phyloP scores from a whole-genome alignment of 2,329 filamentous ascomycete species.

The Cercospora nicotianae region DNA sequence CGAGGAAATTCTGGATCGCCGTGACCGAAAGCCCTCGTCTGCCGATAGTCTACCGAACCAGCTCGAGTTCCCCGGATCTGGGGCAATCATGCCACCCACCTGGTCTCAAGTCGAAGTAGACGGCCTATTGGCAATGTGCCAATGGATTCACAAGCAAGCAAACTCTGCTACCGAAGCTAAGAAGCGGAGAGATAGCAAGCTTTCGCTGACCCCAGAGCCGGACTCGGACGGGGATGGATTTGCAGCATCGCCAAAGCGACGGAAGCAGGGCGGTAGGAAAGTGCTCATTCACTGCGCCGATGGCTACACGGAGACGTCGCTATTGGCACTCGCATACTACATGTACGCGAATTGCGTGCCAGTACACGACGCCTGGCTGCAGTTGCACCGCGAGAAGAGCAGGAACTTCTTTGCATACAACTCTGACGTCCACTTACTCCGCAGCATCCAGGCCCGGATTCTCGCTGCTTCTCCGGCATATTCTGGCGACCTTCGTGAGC shows the following conservation, averaged over 20 bases:
- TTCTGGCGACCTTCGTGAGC: slow-evolving; percentile 50
- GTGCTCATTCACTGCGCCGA: slow-evolving; percentile 92
- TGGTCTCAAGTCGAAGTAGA: slow-evolving; percentile 83
- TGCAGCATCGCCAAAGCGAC: slow-evolving; percentile 44
- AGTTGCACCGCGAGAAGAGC: slow-evolving; percentile 73
- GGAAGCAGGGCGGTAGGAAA: slow-evolving; percentile 54
- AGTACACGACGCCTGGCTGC: slow-evolving; percentile 82
- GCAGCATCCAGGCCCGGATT: slow-evolving; percentile 71
- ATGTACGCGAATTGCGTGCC: slow-evolving; percentile 85
- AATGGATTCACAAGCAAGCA: slow-evolving; percentile 83
- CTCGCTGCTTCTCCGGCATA: slow-evolving; percentile 66
- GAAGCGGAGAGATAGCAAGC: slow-evolving; percentile 47
- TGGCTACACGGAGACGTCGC: slow-evolving; percentile 91
- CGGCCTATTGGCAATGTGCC: slow-evolving; percentile 79
- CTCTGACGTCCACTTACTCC: slow-evolving; percentile 82
- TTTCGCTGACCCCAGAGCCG: slow-evolving; percentile 37
- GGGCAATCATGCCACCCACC: slow-evolving; percentile 82
- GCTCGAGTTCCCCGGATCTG: slow-evolving; percentile 88
- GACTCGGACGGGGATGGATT: slow-evolving; percentile 58
- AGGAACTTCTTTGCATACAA: slow-evolving; percentile 97
- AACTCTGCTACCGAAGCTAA: slow-evolving; percentile 46
- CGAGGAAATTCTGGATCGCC: slow-evolving; percentile 52
- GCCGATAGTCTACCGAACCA: slow-evolving; percentile 53
- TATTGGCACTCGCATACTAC: slow-evolving; percentile 86
- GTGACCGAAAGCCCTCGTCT: slow-evolving; percentile 20